Evolutionary conservation across 2,329 filamentous ascomycete species (phyloP).

Genomic region (Colletotrichum limetticola): DNA sequence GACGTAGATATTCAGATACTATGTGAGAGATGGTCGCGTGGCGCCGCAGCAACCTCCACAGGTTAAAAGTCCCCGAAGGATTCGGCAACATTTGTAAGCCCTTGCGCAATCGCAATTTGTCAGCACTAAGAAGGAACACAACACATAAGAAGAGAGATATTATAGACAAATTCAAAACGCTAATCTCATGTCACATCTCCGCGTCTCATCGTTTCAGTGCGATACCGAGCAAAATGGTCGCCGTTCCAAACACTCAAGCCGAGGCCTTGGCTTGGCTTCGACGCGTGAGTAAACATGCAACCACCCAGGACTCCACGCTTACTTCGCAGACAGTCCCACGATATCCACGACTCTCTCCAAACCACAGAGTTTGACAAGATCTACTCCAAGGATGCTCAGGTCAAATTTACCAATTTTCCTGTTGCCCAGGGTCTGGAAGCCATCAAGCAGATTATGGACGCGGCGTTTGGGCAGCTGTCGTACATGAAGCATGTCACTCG

Average conservation of each 20-base stretch:
- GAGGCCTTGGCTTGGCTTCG: background rate
- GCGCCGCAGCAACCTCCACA: too few relatives aligned
- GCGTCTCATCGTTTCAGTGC: background rate
- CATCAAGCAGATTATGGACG: background rate
- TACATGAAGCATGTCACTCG: constrained; percentile 20
- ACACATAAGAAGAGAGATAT: background rate
- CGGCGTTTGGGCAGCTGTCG: background rate
- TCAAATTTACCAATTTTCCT: constrained; percentile 4
- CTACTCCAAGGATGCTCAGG: background rate
- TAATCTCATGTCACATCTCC: background rate
- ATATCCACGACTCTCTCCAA: background rate
- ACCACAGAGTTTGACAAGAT: background rate
- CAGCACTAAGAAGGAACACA: background rate
- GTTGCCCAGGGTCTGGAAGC: background rate
- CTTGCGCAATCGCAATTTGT: background rate
- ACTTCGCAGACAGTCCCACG: background rate
- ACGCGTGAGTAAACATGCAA: background rate
- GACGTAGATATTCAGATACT: background rate
- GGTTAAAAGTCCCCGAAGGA: background rate
- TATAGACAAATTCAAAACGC: background rate
- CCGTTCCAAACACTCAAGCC: background rate
- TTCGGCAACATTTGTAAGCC: background rate
- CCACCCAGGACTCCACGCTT: background rate
- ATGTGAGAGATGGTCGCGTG: background rate
- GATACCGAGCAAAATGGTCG: background rate